Evolutionary conservation across 2,329 filamentous ascomycete species (phyloP).

Genomic region (Pyrenochaeta sp.): DNA sequence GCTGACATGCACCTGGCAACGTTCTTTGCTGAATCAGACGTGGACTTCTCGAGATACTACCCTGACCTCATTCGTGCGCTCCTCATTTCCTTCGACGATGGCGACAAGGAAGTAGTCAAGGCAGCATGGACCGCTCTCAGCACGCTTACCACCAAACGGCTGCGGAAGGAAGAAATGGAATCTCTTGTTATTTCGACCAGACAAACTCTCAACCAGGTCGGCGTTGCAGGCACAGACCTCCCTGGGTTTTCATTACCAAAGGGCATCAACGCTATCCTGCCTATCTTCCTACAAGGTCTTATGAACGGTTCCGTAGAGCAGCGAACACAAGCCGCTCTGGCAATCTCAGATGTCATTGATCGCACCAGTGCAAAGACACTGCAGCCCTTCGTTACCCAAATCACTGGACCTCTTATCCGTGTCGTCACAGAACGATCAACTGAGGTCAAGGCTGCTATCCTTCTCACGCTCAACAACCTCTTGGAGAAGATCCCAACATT

Average conservation of each 20-base stretch:
- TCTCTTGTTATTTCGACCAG: constrained; percentile 84
- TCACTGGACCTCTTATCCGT: constrained; percentile 95
- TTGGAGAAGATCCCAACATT: constrained; percentile 96
- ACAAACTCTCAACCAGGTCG: constrained; percentile 85
- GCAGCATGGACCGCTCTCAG: constrained; percentile 86
- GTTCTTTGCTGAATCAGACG: constrained; percentile 80
- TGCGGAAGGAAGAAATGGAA: constrained; percentile 99
- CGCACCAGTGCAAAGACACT: constrained; percentile 86
- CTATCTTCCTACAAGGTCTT: constrained; percentile 95
- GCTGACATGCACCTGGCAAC: constrained; percentile 81
- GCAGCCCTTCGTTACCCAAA: constrained; percentile 95
- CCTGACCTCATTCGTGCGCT: constrained; percentile 92
- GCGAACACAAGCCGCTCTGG: constrained; percentile 87
- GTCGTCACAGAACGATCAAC: constrained; percentile 96
- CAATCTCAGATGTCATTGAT: constrained; percentile 95
- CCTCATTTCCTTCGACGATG: constrained; percentile 90
- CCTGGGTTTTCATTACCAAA: constrained; percentile 91
- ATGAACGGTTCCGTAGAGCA: constrained; percentile 97
- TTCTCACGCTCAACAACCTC: constrained; percentile 92
- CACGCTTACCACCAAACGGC: constrained; percentile 79
- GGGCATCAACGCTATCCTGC: constrained; percentile 94
- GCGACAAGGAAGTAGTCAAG: constrained; percentile 84
- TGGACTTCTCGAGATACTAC: constrained; percentile 96
- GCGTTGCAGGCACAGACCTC: constrained; percentile 82
- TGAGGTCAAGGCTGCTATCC: constrained; percentile 93